Conservation (phyloP, 306 rosid species). For the Gynostemma pentaphyllum region DNA sequence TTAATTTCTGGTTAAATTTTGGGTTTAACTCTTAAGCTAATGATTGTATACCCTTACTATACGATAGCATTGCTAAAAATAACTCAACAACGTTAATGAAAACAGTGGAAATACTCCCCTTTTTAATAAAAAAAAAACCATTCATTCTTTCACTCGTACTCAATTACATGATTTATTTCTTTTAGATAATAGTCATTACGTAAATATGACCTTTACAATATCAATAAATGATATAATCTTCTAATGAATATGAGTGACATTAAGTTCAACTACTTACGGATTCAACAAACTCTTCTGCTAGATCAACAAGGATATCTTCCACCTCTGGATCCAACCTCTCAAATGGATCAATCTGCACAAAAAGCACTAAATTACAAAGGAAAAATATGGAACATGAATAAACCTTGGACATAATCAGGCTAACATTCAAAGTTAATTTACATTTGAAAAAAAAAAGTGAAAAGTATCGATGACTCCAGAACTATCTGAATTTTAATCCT, state of each 20-base stretch:
- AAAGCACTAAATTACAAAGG: neutral
- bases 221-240: neutral
- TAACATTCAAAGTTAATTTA: neutral
- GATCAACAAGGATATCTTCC: constrained; percentile 75
- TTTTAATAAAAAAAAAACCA: neutral
- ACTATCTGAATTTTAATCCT: neutral
- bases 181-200: neutral
- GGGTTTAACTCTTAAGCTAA: too few species aligned
- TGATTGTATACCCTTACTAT: too few species aligned
- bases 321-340: constrained; percentile 87
- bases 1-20: too few species aligned
- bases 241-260: neutral
- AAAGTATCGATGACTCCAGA: neutral
- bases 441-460: neutral
- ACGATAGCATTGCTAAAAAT: too few species aligned
- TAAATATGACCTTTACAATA: neutral
- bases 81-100: neutral
- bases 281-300: constrained; percentile 91
- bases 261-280: constrained; percentile 50
- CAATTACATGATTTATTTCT: too few species aligned
- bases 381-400: neutral
- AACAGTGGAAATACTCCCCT: neutral
- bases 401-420: neutral
- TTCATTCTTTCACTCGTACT: too few species aligned
- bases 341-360: constrained; percentile 60